Percentiles rank a stretch among this genome's conserved stretches.
These are phyloP conservation scores for Barnettozyma hawaiiensis DNA, from an alignment of 1,139 yeast genomes.

Conservation along the genomic window DNA sequence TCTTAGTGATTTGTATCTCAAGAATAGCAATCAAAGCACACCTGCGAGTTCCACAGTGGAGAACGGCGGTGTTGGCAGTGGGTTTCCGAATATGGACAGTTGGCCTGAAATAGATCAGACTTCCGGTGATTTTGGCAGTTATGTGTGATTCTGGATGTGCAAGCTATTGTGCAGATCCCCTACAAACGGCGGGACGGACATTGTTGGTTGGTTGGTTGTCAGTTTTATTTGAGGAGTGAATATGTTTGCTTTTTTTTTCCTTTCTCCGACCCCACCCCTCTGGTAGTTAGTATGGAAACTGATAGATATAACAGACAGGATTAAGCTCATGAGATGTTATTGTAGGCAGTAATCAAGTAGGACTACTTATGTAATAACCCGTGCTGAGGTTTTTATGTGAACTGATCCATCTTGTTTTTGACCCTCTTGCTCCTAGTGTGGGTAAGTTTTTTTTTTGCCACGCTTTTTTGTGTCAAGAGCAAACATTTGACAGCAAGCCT, in stretches of 20 bases:
- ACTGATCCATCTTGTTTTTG: neutral
- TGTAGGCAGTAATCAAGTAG: too few species aligned
- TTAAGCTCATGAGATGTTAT: too few species aligned
- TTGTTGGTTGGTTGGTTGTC: too few species aligned
- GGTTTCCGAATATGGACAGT: slow-evolving; percentile 2
- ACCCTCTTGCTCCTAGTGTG: neutral
- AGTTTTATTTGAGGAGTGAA: neutral
- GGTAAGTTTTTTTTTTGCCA: neutral
- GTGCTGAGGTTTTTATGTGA: neutral
- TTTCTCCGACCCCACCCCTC: too few species aligned
- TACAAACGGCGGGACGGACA: too few species aligned
- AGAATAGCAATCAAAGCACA: slow-evolving; percentile 4
- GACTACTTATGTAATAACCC: too few species aligned
- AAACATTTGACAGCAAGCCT: neutral
- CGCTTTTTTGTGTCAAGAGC: neutral
- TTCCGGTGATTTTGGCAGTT: slow-evolving; percentile 8
- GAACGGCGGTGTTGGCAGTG: slow-evolving; percentile 1
- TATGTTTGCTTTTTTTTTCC: neutral
- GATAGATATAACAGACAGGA: too few species aligned
- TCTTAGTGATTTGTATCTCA: slow-evolving; percentile 19
- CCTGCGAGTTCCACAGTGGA: neutral
- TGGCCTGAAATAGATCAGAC: slow-evolving; percentile 11
- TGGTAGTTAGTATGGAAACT: too few species aligned
- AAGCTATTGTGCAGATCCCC: neutral
- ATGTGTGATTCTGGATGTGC: neutral